phyloP scores from a whole-genome alignment of 2,329 filamentous ascomycete species.

The Penicillium aurantiogriseum region DNA sequence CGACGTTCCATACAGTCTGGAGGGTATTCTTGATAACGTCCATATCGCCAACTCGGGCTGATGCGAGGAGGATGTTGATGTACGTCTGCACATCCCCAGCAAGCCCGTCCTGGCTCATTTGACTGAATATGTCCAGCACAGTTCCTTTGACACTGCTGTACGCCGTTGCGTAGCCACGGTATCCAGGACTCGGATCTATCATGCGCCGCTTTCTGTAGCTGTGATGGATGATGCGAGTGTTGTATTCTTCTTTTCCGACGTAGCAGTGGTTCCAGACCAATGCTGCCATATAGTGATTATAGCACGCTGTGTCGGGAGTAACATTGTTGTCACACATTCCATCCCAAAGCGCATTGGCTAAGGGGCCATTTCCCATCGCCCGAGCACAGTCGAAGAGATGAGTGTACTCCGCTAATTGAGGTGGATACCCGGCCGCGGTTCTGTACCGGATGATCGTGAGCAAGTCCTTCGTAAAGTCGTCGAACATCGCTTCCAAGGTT shows the following conservation, averaged over 20 bases:
- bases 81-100: conserved; percentile 54
- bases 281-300: conserved; percentile 55
- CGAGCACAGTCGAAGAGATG: conserved; percentile 54
- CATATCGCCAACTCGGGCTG: conserved; percentile 53
- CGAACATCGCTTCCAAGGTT: conserved; percentile 39
- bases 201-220: conserved; percentile 32
- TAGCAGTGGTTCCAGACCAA: conserved; percentile 48
- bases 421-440: conserved; percentile 31
- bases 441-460: conserved; percentile 41
- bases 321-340: conserved; percentile 27
- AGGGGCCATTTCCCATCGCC: conserved; percentile 44
- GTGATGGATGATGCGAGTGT: conserved; percentile 35
- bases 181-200: conserved; percentile 20
- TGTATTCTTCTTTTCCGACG: conserved; percentile 42
- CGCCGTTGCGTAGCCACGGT: conserved; percentile 33
- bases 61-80: conserved; percentile 53
- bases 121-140: conserved; percentile 45
- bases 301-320: conserved; percentile 51
- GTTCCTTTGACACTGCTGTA: conserved; percentile 33
- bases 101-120: conserved; percentile 49
- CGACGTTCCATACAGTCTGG: conserved; percentile 55
- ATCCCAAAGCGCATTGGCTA: conserved; percentile 49
- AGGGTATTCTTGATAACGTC: conserved; percentile 49
- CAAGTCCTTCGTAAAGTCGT: conserved; percentile 41
- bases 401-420: conserved; percentile 51